phyloP scores from a whole-genome alignment of 176 grass and related monocot genomes.

The Thinopyrum elongatum region DNA sequence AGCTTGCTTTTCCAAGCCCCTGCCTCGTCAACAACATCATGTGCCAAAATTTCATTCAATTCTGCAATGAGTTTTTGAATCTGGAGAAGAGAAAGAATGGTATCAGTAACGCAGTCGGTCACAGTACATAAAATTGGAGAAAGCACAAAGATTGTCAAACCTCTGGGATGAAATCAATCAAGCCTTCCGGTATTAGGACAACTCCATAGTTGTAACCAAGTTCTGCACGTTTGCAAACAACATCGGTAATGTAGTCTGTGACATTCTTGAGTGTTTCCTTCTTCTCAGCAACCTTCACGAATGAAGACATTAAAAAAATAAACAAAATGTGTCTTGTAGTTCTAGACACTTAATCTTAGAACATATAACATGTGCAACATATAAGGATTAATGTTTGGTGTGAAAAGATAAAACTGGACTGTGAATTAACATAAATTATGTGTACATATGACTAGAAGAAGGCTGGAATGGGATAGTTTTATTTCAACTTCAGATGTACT shows the following conservation, averaged over 20 bases:
- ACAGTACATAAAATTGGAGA: background rate
- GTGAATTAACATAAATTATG: background rate
- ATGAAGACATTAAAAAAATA: background rate
- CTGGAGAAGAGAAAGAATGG: slow-evolving; percentile 39
- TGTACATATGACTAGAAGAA: background rate
- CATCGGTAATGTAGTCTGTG: slow-evolving; percentile 90
- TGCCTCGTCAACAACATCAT: slow-evolving; percentile 85
- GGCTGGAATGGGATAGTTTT: background rate
- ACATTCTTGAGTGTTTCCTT: slow-evolving; percentile 93
- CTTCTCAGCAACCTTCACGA: slow-evolving; percentile 73
- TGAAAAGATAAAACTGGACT: background rate
- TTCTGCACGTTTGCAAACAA: slow-evolving; percentile 84
- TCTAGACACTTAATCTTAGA: background rate
- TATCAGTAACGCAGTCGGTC: background rate
- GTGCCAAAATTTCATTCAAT: slow-evolving; percentile 94
- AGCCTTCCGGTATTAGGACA: slow-evolving; percentile 93
- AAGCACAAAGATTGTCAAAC: slow-evolving; percentile 31
- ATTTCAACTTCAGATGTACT: slow-evolving; percentile 25
- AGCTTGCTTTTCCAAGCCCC: slow-evolving; percentile 95
- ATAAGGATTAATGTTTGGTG: background rate
- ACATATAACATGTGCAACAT: background rate
- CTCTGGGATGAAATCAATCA: slow-evolving; percentile 99
- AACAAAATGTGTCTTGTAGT: background rate
- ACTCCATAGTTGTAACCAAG: slow-evolving; percentile 98
- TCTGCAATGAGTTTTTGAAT: slow-evolving; percentile 95